Evolutionary conservation across 257 asterid species (phyloP), one percentile per base, ranked within the genome.

Genomic region (Salvia rosmarinus): DNA sequence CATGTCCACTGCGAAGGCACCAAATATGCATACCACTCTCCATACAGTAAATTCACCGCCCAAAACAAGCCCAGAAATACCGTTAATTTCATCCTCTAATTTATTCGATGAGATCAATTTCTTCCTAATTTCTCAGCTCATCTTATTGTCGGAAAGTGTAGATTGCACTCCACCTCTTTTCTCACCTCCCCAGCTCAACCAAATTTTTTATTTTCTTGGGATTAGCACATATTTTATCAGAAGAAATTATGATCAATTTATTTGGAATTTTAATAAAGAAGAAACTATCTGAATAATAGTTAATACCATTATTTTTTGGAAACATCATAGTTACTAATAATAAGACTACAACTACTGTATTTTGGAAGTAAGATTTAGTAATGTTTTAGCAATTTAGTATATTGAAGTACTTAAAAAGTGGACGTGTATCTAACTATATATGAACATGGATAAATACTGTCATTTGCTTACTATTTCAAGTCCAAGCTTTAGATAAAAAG

Each of bases 1-100:
- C 99, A 94, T 6, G 88, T 65, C 90, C 81, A 84, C 3, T 75
- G 62, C 34, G 88, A 83, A 51, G 97, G 97, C 58, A 85, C 60
- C 90, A 91, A 82, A 82, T 85, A 94, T 0, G 97, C 83, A 57
- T 91, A 82, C 97, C 96, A 89, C 82, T 94, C 99, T 14, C 97
- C 99, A 49, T 89, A 94, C 8, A 94, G 87, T 23, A 94, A 85
- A 73, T 75, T 91, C 19, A 86, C 37, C 34, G 86, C 94, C 99
- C 99, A 94, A 9, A 86, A 62, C 4, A 86, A 5, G 86, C 86
- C 76, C 39, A 94, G 77, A 46, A 70, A 84, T 77, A 83, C 68
- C 8, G 96, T 84, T 79, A 86, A 60, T 32, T 85, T 86, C 97
- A 80, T 79, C 86, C n/a, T n/a, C 78, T 81, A 34, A 42, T 46